phyloP scores from a whole-genome alignment of 768 basidiomycete species.

The Psilocybe subaeruginosa region DNA sequence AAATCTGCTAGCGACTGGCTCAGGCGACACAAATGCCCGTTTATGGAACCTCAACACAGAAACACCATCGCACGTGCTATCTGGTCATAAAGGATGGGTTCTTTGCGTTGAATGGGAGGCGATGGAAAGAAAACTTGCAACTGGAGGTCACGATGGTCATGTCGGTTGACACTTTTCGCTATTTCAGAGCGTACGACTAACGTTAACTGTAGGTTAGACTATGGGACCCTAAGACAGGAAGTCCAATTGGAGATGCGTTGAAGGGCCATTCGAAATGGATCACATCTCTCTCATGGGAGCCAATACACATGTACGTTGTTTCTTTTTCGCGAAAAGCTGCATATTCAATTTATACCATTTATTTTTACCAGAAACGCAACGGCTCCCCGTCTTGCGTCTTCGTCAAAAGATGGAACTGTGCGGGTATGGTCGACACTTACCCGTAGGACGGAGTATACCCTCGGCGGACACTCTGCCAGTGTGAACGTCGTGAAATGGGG shows the following conservation, averaged over 20 bases:
- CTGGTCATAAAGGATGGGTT: conserved; percentile 95
- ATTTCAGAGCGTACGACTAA: background rate
- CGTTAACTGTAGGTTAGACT: conserved; percentile 58
- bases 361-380: conserved; percentile 62
- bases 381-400: conserved; percentile 86
- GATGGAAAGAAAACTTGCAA: conserved; percentile 86
- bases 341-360: too few species aligned
- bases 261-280: conserved; percentile 98
- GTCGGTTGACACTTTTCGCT: too few species aligned
- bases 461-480: conserved; percentile 92
- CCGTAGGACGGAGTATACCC: conserved; percentile 75
- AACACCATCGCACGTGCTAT: conserved; percentile 83
- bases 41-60: conserved; percentile 96
- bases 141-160: conserved; percentile 93
- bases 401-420: conserved; percentile 95
- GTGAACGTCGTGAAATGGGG: conserved; percentile 98
- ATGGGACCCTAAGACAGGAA: conserved; percentile 95
- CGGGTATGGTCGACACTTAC: conserved; percentile 88
- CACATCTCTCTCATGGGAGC: conserved; percentile 94
- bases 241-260: conserved; percentile 84
- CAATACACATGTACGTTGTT: conserved; percentile 79
- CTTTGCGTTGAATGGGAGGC: conserved; percentile 98
- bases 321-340: too few species aligned
- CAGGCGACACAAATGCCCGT: conserved; percentile 90
- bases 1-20: conserved; percentile 88